Percentiles rank a stretch among this genome's conserved stretches.
These are phyloP conservation scores for Boechera stricta DNA, from an alignment of 345 rosid genomes.

Conservation along the genomic window DNA sequence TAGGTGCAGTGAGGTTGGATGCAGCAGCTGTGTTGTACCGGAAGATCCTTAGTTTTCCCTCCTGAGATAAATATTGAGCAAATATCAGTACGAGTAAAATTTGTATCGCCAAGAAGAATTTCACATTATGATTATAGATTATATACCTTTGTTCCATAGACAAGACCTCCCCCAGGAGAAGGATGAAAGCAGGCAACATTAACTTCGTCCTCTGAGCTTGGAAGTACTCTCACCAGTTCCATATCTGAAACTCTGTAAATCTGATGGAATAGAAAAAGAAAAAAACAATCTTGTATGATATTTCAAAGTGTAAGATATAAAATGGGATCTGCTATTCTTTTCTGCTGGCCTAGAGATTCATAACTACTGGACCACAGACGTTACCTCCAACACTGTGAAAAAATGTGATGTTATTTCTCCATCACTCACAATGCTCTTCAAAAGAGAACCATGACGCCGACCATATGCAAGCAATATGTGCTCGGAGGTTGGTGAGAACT, in stretches of 20 bases:
- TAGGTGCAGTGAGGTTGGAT: slow-evolving; percentile 53
- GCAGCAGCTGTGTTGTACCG: slow-evolving; percentile 61
- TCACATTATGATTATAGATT: slow-evolving; percentile 28
- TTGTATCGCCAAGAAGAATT: not conserved
- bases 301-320: slow-evolving; percentile 6
- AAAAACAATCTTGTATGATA: not conserved
- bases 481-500: slow-evolving; percentile 98
- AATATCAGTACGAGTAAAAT: not conserved
- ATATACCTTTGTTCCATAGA: slow-evolving; percentile 88
- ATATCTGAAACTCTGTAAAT: slow-evolving; percentile 91
- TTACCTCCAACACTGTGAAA: slow-evolving; percentile 94
- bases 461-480: slow-evolving; percentile 96
- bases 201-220: slow-evolving; percentile 96
- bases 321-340: not conserved
- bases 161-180: slow-evolving; percentile 83
- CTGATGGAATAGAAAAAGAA: slow-evolving; percentile 49
- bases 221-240: slow-evolving; percentile 91
- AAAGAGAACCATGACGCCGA: slow-evolving; percentile 90
- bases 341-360: slow-evolving; percentile 5
- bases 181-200: slow-evolving; percentile 99
- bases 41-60: slow-evolving; percentile 88
- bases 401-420: slow-evolving; percentile 81
- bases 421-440: slow-evolving; percentile 85
- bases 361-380: slow-evolving; percentile 26
- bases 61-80: slow-evolving; percentile 53